A percentile compares a stretch with the other conserved stretches of the same genome.
phyloP scores from a whole-genome alignment of 108 stramenopile genomes.

The Schizochytrium sp. region DNA sequence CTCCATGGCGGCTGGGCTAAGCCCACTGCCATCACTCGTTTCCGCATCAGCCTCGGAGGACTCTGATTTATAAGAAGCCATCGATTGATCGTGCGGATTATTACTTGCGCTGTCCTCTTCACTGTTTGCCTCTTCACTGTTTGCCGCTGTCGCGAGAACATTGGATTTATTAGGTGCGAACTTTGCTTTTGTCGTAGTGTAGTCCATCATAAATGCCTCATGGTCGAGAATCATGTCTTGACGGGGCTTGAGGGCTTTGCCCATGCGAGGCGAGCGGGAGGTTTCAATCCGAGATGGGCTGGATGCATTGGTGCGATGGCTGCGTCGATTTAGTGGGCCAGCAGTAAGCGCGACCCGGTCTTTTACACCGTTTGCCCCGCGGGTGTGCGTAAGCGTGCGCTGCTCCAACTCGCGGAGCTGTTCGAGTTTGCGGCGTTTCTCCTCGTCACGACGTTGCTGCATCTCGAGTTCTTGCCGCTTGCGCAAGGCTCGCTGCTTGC shows the following conservation, averaged over 20 bases:
- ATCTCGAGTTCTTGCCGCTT: background rate
- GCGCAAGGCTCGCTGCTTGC: background rate
- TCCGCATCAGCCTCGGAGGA: background rate
- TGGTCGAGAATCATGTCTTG: background rate
- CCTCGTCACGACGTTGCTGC: background rate
- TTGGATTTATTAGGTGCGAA: no score
- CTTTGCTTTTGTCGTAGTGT: no score
- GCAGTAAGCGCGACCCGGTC: background rate
- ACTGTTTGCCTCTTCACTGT: no score
- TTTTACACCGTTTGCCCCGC: background rate
- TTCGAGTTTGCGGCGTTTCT: background rate
- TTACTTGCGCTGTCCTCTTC: no score
- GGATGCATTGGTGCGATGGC: background rate
- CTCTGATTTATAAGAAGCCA: background rate
- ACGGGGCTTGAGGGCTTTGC: background rate
- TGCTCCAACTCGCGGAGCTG: background rate
- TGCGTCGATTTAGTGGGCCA: background rate
- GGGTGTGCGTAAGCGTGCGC: background rate
- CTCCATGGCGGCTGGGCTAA: background rate
- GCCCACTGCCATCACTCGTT: background rate
- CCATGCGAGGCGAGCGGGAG: background rate
- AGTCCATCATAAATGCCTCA: slow-evolving; percentile 8
- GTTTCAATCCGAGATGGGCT: background rate
- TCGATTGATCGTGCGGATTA: background rate
- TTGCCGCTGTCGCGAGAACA: no score